Conservation (phyloP, 1,284 basidiomycete species). For the Ustilago hordei region DNA sequence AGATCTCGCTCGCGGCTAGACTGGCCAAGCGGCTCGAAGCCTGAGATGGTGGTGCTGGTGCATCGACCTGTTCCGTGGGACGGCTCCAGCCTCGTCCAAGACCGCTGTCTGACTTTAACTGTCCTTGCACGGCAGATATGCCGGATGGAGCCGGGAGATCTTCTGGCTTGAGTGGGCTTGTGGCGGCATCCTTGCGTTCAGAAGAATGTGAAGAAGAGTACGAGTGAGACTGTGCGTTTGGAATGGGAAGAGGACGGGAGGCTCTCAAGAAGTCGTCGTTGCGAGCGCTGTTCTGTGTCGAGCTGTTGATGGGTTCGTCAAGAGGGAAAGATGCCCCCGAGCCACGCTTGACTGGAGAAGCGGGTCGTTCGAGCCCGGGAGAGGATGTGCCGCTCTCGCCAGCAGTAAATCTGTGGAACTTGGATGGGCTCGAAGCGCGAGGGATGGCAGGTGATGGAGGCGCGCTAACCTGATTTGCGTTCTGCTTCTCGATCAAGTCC, state of each 20-base stretch:
- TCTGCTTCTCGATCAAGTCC: slow-evolving; percentile 48
- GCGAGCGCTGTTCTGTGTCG: slow-evolving; percentile 1
- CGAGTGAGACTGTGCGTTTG: slow-evolving; percentile 22
- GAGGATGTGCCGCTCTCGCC: slow-evolving; percentile 29
- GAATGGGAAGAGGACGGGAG: slow-evolving; percentile 36
- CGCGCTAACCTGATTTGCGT: slow-evolving; percentile 19
- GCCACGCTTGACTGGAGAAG: slow-evolving; percentile 36
- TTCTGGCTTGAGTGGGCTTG: slow-evolving; percentile 52
- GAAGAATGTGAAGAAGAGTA: slow-evolving; percentile 22
- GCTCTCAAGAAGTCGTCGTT: slow-evolving; percentile 20
- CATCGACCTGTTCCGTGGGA: slow-evolving; percentile 17
- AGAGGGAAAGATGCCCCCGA: slow-evolving; percentile 6
- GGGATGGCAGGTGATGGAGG: slow-evolving; percentile 41
- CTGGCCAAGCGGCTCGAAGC: slow-evolving; percentile 22
- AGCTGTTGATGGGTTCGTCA: slow-evolving; percentile 4
- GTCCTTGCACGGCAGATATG: slow-evolving; percentile 10
- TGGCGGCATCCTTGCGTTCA: slow-evolving; percentile 48
- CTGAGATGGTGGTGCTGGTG: slow-evolving; percentile 15
- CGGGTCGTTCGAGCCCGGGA: slow-evolving; percentile 29
- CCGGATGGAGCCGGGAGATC: slow-evolving; percentile 29
- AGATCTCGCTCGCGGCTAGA: slow-evolving; percentile 23
- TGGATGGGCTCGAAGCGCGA: slow-evolving; percentile 52
- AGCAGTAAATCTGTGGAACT: slow-evolving; percentile 34
- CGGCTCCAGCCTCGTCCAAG: slow-evolving; percentile 37
- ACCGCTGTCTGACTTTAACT: slow-evolving; percentile 20